Evolutionary conservation across 2,329 filamentous ascomycete species (phyloP), one percentile per base, ranked within the genome.

Genomic region (Trichoderma atrobrunneum): DNA sequence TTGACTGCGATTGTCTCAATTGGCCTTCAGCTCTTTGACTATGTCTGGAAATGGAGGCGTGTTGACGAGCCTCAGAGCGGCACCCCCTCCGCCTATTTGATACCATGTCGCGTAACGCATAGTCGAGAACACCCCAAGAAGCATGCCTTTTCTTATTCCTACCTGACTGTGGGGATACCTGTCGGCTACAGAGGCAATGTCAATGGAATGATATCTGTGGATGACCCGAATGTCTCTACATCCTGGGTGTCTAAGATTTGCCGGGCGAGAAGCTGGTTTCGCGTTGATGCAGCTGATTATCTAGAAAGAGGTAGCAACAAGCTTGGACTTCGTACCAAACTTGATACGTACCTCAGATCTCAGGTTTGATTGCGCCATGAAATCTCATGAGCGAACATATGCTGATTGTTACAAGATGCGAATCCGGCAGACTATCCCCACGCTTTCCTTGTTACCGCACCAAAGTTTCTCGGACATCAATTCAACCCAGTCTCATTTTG

Each of bases 401-500:
- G 28, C 74, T 79, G 64, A 75, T 51, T 39, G 28, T 75, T 70
- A 73, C 76, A 94, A 87, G 84, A 85, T 14, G 82, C 89, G n/a
- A 90, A 90, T 72, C 87, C 88, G 64, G 78, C 84, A 2, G 82
- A 85, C 60, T 94, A 92, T 81, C 88, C 90, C 12, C 85, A 90
- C 76, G 91, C 89, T 0, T 94, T 93, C 76, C 83, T 95, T 5
- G 84, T 93, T 26, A 94, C 92, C 2, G 90, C 91, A 4, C 88
- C 92, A 6, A 86, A 86, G 34, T 91, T 93, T 73, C 79, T 93
- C 7, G 90, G 90, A 3, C 92, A 92, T 77, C 87, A 88, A 26
- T 93, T 93, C 81, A 94, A 93, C 76, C 91, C 91, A 0, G 90
- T 92, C 3, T 94, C 91, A 0, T 92, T 94, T 76, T 95, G 92